Evolutionary conservation across 768 basidiomycete genomes (phyloP).

Genomic region (Sutorius australiensis): DNA sequence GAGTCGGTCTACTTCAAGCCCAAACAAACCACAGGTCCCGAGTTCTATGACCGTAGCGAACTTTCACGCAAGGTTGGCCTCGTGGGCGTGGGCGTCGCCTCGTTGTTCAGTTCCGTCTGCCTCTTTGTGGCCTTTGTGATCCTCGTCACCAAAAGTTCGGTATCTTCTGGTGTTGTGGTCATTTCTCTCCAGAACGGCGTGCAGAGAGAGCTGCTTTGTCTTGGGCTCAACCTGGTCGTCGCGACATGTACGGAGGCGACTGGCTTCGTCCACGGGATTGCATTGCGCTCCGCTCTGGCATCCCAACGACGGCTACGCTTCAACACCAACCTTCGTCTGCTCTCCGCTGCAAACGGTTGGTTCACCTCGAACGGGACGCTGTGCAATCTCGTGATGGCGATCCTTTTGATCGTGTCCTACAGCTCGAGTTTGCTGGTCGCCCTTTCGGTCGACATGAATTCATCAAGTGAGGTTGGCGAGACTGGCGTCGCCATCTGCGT

Average conservation of each 20-base stretch:
- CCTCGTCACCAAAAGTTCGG: conserved; percentile 17
- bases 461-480: conserved; percentile 10
- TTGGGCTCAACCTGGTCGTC: conserved; percentile 28
- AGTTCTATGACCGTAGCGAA: conserved; percentile 29
- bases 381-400: conserved; percentile 22
- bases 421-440: conserved; percentile 25
- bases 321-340: conserved; percentile 30
- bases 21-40: conserved; percentile 21
- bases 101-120: conserved; percentile 23
- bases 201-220: conserved; percentile 20
- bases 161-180: conserved; percentile 25
- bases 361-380: conserved; percentile 23
- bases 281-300: conserved; percentile 27
- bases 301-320: conserved; percentile 23
- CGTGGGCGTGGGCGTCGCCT: conserved; percentile 22
- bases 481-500: conserved; percentile 14
- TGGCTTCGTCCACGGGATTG: conserved; percentile 27
- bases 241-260: conserved; percentile 28
- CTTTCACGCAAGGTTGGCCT: conserved; percentile 23
- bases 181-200: conserved; percentile 9
- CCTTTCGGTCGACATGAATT: conserved; percentile 12
- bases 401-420: conserved; percentile 30
- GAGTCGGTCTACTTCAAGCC: conserved; percentile 20
- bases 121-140: conserved; percentile 23
- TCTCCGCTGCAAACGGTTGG: conserved; percentile 18